These are phyloP conservation scores for Solanum hybrid DNA, from an alignment of 305 asterid species.

Conservation along the genomic window DNA sequence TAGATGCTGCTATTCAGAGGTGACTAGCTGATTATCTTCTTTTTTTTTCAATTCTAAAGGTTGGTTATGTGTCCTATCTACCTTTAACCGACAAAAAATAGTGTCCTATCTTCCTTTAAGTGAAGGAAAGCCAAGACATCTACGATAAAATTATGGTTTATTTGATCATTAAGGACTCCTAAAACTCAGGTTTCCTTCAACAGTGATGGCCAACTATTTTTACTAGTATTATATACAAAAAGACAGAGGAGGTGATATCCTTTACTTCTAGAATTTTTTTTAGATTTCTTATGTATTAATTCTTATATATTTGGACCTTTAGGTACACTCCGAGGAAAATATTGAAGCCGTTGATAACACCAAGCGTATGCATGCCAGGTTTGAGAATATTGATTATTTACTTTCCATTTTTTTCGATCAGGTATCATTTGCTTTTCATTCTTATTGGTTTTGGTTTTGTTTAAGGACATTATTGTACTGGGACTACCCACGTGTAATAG, in stretches of 20 bases:
- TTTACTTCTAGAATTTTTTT: background rate
- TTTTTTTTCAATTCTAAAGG: background rate
- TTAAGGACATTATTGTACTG: background rate
- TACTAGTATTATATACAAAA: background rate
- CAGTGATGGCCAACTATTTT: background rate
- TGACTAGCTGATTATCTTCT: background rate
- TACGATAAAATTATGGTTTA: background rate
- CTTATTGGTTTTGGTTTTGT: background rate
- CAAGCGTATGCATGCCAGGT: constrained; percentile 64
- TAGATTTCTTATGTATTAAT: constrained; percentile 10
- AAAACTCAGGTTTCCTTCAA: background rate
- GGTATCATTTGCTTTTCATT: constrained; percentile 1
- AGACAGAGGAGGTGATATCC: background rate
- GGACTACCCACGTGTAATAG: background rate
- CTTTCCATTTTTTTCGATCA: background rate
- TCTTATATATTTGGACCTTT: constrained; percentile 27
- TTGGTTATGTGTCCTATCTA: background rate
- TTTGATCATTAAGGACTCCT: background rate
- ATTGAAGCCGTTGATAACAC: constrained; percentile 84
- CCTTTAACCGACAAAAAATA: background rate
- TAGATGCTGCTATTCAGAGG: constrained; percentile 9
- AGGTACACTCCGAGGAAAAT: constrained; percentile 82
- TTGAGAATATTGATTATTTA: constrained; percentile 15
- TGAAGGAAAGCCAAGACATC: background rate
- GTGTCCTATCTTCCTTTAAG: background rate